phyloP scores from a whole-genome alignment of 805 yeast genomes.

The Kuraishia molischiana region DNA sequence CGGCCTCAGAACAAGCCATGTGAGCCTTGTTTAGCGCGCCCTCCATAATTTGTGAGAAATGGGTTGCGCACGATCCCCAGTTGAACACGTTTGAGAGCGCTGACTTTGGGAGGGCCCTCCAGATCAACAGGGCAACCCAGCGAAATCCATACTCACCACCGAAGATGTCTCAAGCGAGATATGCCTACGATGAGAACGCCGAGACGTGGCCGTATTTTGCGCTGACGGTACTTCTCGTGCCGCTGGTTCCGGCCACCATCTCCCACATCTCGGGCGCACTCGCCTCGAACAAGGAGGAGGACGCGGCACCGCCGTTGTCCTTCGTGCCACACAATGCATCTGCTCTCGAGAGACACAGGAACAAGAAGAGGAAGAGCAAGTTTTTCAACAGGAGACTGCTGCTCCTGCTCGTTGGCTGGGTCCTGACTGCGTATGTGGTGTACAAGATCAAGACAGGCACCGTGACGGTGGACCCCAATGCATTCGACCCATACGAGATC shows the following conservation, averaged over 20 bases:
- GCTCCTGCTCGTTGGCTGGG: constrained; percentile 50
- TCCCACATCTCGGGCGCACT: constrained; percentile 9
- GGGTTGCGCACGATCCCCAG: too few relatives aligned
- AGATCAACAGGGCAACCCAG: too few relatives aligned
- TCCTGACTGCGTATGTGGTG: constrained; percentile 31
- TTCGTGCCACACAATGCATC: constrained; percentile 24
- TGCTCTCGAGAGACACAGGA: constrained; percentile 18
- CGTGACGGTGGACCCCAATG: constrained; percentile 24
- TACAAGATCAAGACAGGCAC: constrained; percentile 31
- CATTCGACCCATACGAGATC: constrained; percentile 86
- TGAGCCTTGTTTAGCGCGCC: too few relatives aligned
- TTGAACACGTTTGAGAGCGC: not conserved
- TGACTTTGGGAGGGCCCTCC: too few relatives aligned
- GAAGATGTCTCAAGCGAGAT: constrained; percentile 41
- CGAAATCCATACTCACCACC: not conserved
- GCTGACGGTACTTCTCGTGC: constrained; percentile 58
- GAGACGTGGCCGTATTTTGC: constrained; percentile 93
- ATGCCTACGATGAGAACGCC: constrained; percentile 79
- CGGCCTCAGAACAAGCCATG: too few relatives aligned
- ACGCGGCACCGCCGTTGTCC: constrained; percentile 12
- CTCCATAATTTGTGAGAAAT: too few relatives aligned
- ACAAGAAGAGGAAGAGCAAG: constrained; percentile 13
- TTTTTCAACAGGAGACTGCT: constrained; percentile 22
- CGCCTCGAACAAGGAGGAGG: constrained; percentile 1
- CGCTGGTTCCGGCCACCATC: constrained; percentile 47